Percentiles rank a stretch among this genome's conserved stretches.
phyloP scores from a whole-genome alignment of 2,329 filamentous ascomycete species.

The Periconia sp. region DNA sequence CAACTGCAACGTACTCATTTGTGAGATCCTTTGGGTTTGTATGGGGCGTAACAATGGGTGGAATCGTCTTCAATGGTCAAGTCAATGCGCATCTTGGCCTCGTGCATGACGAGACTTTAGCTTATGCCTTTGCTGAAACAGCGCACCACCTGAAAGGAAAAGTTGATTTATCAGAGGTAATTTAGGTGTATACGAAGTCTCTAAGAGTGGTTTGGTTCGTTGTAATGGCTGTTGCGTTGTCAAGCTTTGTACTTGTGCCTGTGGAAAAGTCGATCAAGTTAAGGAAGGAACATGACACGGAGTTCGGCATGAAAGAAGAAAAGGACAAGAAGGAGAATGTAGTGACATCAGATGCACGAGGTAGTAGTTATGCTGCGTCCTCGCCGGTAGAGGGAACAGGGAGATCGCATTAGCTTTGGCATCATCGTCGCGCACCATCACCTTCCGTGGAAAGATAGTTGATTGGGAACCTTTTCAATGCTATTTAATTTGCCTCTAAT shows the following conservation, averaged over 20 bases:
- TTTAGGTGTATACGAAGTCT: background rate
- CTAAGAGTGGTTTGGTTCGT: background rate
- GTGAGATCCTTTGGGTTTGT: slow-evolving; percentile 10
- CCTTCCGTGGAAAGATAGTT: too few species aligned
- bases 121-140: background rate
- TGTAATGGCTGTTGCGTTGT: background rate
- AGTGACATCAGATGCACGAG: too few species aligned
- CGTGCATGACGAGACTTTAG: background rate
- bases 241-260: background rate
- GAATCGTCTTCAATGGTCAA: slow-evolving; percentile 11
- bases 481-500: too few species aligned
- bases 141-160: background rate
- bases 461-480: too few species aligned
- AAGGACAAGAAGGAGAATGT: too few species aligned
- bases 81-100: slow-evolving; percentile 3
- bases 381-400: too few species aligned
- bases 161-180: background rate
- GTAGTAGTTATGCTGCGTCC: too few species aligned
- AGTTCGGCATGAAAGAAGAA: slow-evolving; percentile 1
- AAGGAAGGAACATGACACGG: background rate
- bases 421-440: too few species aligned
- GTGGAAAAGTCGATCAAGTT: slow-evolving; percentile 1
- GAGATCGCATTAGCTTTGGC: too few species aligned
- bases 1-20: slow-evolving; percentile 13
- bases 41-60: slow-evolving; percentile 12